These are phyloP conservation scores for Candida frijolesensis DNA, from an alignment of 1,139 yeast species.

Conservation along the genomic window DNA sequence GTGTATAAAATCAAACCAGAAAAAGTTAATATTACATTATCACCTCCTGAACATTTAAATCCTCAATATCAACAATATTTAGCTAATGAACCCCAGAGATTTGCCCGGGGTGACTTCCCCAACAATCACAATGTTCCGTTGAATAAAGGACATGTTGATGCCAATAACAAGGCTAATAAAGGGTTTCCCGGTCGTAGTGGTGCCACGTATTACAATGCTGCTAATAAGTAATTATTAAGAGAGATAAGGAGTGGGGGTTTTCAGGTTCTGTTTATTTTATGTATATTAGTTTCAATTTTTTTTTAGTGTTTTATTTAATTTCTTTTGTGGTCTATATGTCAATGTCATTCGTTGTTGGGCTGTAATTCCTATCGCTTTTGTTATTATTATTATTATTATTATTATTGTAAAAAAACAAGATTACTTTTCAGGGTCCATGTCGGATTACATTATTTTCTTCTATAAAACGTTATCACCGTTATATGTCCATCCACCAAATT, in stretches of 20 bases:
- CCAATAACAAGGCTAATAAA: constrained; percentile 28
- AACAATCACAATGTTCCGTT: constrained; percentile 41
- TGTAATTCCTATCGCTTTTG: no score
- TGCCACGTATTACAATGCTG: constrained; percentile 42
- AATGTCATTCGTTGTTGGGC: neutral
- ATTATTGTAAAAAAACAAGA: no score
- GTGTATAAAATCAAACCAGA: constrained; percentile 37
- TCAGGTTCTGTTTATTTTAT: neutral
- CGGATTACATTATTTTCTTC: neutral
- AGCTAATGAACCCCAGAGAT: constrained; percentile 35
- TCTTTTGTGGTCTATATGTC: constrained; percentile 4
- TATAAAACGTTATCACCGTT: constrained; percentile 56
- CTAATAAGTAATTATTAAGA: constrained; percentile 24
- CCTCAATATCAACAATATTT: constrained; percentile 41
- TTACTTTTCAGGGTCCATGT: neutral
- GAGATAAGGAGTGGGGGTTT: neutral
- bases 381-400: no score
- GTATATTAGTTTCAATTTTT: neutral
- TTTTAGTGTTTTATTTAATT: neutral
- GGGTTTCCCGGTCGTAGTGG: constrained; percentile 45
- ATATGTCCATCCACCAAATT: constrained; percentile 98
- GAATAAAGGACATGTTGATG: constrained; percentile 28
- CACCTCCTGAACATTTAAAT: constrained; percentile 39
- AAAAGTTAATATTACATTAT: constrained; percentile 36
- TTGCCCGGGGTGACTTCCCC: constrained; percentile 36